Percentiles rank a stretch among this genome's conserved stretches.
Conservation (phyloP, 2,329 filamentous ascomycete species). For the Penicillium sp. region DNA sequence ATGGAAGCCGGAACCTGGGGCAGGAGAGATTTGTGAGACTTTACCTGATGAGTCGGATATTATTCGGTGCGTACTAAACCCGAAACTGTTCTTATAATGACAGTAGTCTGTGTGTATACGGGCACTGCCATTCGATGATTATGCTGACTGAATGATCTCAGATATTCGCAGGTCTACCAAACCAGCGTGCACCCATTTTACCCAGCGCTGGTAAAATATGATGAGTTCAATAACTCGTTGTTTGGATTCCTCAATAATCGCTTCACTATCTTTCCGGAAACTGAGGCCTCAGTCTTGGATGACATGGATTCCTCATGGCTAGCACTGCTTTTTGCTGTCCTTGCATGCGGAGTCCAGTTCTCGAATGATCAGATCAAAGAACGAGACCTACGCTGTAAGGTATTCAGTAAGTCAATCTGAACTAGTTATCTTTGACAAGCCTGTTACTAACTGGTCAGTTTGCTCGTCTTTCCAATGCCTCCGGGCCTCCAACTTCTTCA, state of each 20-base stretch:
- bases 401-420: slow-evolving; percentile 16
- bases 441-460: slow-evolving; percentile 9
- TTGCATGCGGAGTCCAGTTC: slow-evolving; percentile 26
- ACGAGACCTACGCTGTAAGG: slow-evolving; percentile 23
- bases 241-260: slow-evolving; percentile 18
- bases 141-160: not conserved
- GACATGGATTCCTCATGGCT: slow-evolving; percentile 19
- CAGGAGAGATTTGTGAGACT: slow-evolving; percentile 20
- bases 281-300: not conserved
- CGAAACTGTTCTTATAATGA: not conserved
- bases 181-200: slow-evolving; percentile 22
- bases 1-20: slow-evolving; percentile 19
- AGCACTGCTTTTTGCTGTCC: slow-evolving; percentile 22
- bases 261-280: not conserved
- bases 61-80: slow-evolving; percentile 15
- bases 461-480: slow-evolving; percentile 27
- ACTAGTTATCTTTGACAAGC: not conserved
- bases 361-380: slow-evolving; percentile 24
- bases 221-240: not conserved
- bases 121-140: too few species aligned
- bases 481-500: slow-evolving; percentile 25
- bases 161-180: slow-evolving; percentile 24
- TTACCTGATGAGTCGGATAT: slow-evolving; percentile 24
- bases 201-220: slow-evolving; percentile 10
- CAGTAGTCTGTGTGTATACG: too few species aligned